These are phyloP conservation scores for Nemania sp. DNA, from an alignment of 2,329 filamentous ascomycete species.

Conservation along the genomic window DNA sequence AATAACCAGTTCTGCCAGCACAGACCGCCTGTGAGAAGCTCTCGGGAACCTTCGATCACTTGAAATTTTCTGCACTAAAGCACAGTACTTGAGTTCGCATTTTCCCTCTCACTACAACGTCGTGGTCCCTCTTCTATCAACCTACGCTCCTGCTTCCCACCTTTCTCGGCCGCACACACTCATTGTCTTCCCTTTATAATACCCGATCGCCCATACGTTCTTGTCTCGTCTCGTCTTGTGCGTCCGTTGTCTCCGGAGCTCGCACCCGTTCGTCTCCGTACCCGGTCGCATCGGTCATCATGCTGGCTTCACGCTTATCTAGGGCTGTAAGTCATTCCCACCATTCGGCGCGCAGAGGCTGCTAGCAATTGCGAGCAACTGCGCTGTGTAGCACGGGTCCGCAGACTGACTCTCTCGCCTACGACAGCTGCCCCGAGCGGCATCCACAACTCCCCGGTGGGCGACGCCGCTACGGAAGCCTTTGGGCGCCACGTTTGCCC, in stretches of 20 bases:
- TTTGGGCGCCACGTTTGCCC: constrained; percentile 71
- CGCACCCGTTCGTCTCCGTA: constrained; percentile 35
- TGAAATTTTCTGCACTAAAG: constrained; percentile 36
- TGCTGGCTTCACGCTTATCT: constrained; percentile 73
- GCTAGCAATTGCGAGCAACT: too few relatives aligned
- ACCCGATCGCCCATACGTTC: constrained; percentile 34
- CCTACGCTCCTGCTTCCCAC: constrained; percentile 22
- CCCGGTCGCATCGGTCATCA: constrained; percentile 49
- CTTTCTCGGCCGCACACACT: constrained; percentile 27
- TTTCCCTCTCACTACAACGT: constrained; percentile 24
- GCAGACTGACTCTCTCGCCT: constrained; percentile 19
- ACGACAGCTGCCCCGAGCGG: constrained; percentile 75
- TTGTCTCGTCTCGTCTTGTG: constrained; percentile 40
- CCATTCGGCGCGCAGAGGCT: too few relatives aligned
- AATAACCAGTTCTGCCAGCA: constrained; percentile 32
- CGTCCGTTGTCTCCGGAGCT: constrained; percentile 39
- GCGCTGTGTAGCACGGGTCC: too few relatives aligned
- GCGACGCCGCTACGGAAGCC: constrained; percentile 70
- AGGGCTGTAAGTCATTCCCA: constrained; percentile 66
- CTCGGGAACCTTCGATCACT: constrained; percentile 35
- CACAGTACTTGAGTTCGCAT: constrained; percentile 25
- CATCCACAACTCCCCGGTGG: constrained; percentile 68
- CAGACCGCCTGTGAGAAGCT: constrained; percentile 38
- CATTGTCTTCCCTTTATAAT: constrained; percentile 32
- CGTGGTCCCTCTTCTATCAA: constrained; percentile 32